Evolutionary conservation across 192 early-diverging fungal species (phyloP).

Genomic region (Mortierella hygrophila): DNA sequence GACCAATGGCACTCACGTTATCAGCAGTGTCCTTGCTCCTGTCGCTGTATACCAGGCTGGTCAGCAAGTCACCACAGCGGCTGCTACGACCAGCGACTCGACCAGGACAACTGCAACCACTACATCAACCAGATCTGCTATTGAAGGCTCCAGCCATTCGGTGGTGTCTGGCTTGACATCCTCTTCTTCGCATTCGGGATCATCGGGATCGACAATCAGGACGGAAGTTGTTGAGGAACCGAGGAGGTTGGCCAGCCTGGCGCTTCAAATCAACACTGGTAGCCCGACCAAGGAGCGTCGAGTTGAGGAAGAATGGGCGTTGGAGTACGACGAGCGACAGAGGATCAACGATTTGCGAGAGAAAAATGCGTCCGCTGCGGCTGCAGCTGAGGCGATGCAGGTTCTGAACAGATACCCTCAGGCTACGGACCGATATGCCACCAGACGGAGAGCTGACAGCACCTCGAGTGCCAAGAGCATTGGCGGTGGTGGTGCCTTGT

Average conservation of each 20-base stretch:
- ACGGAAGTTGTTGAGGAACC: neutral
- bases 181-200: neutral
- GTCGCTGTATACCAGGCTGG: neutral
- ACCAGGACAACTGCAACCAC: neutral
- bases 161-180: neutral
- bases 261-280: slow-evolving; percentile 35
- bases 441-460: neutral
- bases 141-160: neutral
- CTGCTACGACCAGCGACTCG: neutral
- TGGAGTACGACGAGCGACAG: slow-evolving; percentile 16
- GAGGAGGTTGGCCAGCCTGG: neutral
- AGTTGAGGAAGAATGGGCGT: neutral
- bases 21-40: neutral
- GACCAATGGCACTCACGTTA: neutral
- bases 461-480: slow-evolving; percentile 9
- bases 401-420: slow-evolving; percentile 49
- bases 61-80: neutral
- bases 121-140: neutral
- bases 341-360: slow-evolving; percentile 23
- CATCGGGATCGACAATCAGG: neutral
- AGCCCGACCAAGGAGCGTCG: neutral
- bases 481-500: slow-evolving; percentile 1
- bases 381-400: slow-evolving; percentile 40
- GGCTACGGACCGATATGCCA: slow-evolving; percentile 35
- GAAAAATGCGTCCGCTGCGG: slow-evolving; percentile 28